phyloP scores from a whole-genome alignment of 352 stramenopile species.

The Phytophthora europaea region DNA sequence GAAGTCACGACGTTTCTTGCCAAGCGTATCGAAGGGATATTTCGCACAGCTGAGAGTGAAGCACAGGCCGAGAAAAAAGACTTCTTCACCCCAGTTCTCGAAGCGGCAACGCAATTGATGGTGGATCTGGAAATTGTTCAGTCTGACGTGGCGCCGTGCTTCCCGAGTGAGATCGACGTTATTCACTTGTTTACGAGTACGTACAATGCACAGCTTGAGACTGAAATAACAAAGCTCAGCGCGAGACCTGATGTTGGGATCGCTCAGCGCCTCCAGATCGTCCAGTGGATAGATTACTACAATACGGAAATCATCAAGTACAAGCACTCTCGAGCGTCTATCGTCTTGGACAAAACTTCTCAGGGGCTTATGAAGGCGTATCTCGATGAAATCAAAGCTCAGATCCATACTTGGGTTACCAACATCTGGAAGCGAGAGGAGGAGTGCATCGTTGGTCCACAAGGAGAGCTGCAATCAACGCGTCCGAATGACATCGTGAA shows the following conservation, averaged over 20 bases:
- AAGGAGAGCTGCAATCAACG: slow-evolving; percentile 79
- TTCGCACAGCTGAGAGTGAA: slow-evolving; percentile 65
- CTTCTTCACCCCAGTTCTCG: slow-evolving; percentile 67
- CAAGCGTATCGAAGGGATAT: slow-evolving; percentile 69
- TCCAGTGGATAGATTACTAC: slow-evolving; percentile 93
- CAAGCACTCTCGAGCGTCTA: slow-evolving; percentile 75
- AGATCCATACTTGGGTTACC: slow-evolving; percentile 87
- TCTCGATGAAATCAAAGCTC: slow-evolving; percentile 77
- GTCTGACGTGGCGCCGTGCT: slow-evolving; percentile 74
- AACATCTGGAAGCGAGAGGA: slow-evolving; percentile 90
- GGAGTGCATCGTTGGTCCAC: slow-evolving; percentile 62
- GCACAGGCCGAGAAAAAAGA: slow-evolving; percentile 61
- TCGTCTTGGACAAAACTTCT: slow-evolving; percentile 70
- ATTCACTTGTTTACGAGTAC: slow-evolving; percentile 81
- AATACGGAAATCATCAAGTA: slow-evolving; percentile 90
- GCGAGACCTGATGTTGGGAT: slow-evolving; percentile 71
- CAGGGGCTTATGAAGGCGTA: slow-evolving; percentile 84
- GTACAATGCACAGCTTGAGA: slow-evolving; percentile 83
- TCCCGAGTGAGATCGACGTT: slow-evolving; percentile 82
- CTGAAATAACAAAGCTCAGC: slow-evolving; percentile 72
- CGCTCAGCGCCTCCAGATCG: slow-evolving; percentile 78
- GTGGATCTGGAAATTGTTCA: slow-evolving; percentile 86
- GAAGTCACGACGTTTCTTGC: slow-evolving; percentile 71
- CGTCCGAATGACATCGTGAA: slow-evolving; percentile 90
- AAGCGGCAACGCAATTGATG: slow-evolving; percentile 77